Base-by-base conservation (phyloP, 208 protist species). In the Herpetomonas tarakana region DNA sequence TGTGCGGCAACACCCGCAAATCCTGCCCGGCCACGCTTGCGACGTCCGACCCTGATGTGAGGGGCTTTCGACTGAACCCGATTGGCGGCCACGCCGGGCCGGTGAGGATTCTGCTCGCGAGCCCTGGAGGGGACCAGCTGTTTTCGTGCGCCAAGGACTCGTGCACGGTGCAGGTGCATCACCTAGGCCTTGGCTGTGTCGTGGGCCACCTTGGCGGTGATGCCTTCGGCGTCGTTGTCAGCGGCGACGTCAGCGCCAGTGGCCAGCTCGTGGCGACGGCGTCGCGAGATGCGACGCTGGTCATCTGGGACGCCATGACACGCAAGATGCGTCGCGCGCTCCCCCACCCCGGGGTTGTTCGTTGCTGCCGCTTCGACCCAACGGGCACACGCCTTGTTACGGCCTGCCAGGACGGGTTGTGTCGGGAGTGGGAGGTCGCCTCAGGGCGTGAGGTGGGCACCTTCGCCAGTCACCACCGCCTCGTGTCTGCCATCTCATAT, bases 261-360 rank as follows among this genome's bases (percentile, higher is more conserved):
- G 58, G 35, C 24, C 50, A 28, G 3, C 38, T 77, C 16, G 56
- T 77, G n/a, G 65, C 71, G 21, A 77, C 71, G 11, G 56, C 61
- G 29, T 72, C 65, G n/a, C 52, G 55, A 1, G 71, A 73, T 51
- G 26, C 50, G 60, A 64, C 53, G 27, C 56, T 31, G 6, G 66
- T 77, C 24, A 18, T 77, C 38, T 73, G 71, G 65, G 65, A 73
- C n/a, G 49, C 62, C 22, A 49, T 41, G 9, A 73, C 60, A 25
- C 66, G 60, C 46, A 67, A 73, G 61, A 69, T 68, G 64, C 65
- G 59, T 12, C 51, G 39, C 39, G 67, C 71, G n/a, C 52, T 77
- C 2, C 27, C 65, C 26, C 71, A 77, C 61, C 71, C 65, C 9
- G 21, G 52, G 35, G 35, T 51, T 16, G 65, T 72, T 1, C 44